These are phyloP conservation scores for Sordariomycetes sp. DNA, from an alignment of 2,329 filamentous ascomycete genomes.

Conservation along the genomic window DNA sequence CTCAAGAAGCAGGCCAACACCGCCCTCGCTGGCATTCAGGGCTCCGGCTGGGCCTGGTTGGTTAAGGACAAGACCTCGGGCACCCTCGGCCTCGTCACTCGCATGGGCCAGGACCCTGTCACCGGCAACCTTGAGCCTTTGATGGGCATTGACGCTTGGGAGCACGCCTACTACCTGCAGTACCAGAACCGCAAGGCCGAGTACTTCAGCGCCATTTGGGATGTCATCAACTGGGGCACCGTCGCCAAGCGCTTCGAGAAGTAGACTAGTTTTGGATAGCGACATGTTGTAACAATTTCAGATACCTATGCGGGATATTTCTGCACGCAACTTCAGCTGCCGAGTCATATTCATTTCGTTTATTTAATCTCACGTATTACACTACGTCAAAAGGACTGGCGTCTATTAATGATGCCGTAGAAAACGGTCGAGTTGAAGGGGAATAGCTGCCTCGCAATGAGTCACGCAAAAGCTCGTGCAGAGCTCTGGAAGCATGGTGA, in stretches of 20 bases:
- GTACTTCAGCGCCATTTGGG: constrained; percentile 91
- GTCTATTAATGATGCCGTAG: too few species aligned
- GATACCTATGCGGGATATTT: not conserved
- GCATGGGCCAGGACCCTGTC: constrained; percentile 85
- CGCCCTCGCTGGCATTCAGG: constrained; percentile 67
- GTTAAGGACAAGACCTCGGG: constrained; percentile 60
- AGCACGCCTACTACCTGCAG: constrained; percentile 93
- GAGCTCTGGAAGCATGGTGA: too few species aligned
- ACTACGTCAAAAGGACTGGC: too few species aligned
- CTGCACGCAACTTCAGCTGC: not conserved
- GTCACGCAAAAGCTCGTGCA: too few species aligned
- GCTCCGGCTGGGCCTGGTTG: constrained; percentile 87
- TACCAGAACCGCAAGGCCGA: constrained; percentile 97
- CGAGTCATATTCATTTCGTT: too few species aligned
- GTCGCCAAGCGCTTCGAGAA: constrained; percentile 66
- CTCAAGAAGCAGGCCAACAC: constrained; percentile 61
- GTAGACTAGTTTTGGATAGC: constrained; percentile 7
- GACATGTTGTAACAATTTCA: not conserved
- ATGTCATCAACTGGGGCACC: constrained; percentile 92
- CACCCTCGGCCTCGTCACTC: constrained; percentile 54
- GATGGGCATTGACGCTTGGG: constrained; percentile 88
- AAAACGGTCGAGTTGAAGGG: too few species aligned
- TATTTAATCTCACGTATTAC: too few species aligned
- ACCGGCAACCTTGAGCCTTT: constrained; percentile 74
- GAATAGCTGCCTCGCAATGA: too few species aligned